A percentile compares a stretch with the other conserved stretches of the same genome.
Evolutionary conservation across 306 rosid species (phyloP).

Genomic region (Alnus glutinosa): DNA sequence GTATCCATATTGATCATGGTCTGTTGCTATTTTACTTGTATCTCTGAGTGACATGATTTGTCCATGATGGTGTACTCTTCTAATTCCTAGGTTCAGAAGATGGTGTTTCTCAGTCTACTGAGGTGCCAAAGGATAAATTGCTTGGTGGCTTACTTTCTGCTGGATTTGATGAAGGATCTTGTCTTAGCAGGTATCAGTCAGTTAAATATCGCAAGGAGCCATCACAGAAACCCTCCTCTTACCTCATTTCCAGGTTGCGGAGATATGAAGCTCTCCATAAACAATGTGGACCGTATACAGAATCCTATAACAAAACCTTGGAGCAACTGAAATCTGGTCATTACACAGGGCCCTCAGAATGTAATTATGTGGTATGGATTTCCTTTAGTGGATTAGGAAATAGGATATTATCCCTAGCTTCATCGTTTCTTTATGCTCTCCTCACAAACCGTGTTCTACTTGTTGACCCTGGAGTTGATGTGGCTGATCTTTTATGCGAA

Average conservation of each 20-base stretch:
- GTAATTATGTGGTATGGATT: constrained; percentile 69
- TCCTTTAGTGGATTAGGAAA: constrained; percentile 78
- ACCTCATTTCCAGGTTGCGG: constrained; percentile 57
- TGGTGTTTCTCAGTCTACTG: constrained; percentile 22
- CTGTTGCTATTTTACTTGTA: constrained; percentile 2
- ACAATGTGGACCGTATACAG: constrained; percentile 66
- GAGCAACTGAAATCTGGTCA: constrained; percentile 52
- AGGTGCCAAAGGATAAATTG: constrained; percentile 44
- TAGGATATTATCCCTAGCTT: constrained; percentile 62
- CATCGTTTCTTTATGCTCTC: constrained; percentile 73
- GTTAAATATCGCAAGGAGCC: constrained; percentile 40
- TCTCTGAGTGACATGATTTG: constrained; percentile 8
- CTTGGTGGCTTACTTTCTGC: constrained; percentile 54
- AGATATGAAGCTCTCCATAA: constrained; percentile 63
- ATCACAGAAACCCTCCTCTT: constrained; percentile 51
- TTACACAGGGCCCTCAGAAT: constrained; percentile 31
- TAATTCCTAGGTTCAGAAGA: constrained; percentile 36
- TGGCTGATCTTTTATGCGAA: constrained; percentile 69
- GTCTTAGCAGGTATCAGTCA: constrained; percentile 67
- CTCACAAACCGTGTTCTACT: constrained; percentile 69
- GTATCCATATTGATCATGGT: neutral
- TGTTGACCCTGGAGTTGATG: constrained; percentile 73
- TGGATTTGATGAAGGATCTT: constrained; percentile 58
- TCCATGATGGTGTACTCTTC: constrained; percentile 14
- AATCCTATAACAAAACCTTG: constrained; percentile 56